These are phyloP conservation scores for Aspergillus melleus DNA, from an alignment of 2,329 filamentous ascomycete genomes.

Conservation along the genomic window DNA sequence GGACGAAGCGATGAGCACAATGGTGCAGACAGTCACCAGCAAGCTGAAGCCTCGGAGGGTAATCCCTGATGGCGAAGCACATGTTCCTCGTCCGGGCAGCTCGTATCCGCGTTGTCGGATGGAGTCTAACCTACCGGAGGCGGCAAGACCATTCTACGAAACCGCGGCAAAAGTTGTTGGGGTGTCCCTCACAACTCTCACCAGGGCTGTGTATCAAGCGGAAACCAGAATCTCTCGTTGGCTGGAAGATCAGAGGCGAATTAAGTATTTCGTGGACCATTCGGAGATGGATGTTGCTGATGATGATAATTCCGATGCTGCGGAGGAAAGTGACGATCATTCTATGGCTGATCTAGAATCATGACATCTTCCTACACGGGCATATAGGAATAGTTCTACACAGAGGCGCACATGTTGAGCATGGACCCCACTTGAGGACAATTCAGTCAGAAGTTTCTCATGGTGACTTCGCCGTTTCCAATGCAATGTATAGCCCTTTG, in stretches of 20 bases:
- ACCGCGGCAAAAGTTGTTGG: constrained; percentile 52
- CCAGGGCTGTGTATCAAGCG: constrained; percentile 51
- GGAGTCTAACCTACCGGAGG: constrained; percentile 48
- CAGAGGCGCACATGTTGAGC: not conserved
- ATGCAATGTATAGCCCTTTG: too few relatives aligned
- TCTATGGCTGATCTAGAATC: constrained; percentile 1
- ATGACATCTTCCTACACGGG: not conserved
- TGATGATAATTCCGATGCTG: constrained; percentile 18
- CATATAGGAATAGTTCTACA: not conserved
- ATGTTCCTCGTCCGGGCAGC: constrained; percentile 49
- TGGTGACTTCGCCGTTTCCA: too few relatives aligned
- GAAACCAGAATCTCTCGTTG: constrained; percentile 49
- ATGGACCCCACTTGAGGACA: not conserved
- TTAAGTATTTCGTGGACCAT: constrained; percentile 26
- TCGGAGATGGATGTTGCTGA: constrained; percentile 16
- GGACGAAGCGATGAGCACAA: constrained; percentile 33
- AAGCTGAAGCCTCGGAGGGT: constrained; percentile 40
- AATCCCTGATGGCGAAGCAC: constrained; percentile 37
- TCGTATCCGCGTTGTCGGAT: constrained; percentile 52
- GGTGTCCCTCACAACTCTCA: constrained; percentile 50
- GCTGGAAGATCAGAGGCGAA: constrained; percentile 36
- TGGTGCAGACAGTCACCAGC: constrained; percentile 46
- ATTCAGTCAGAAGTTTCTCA: too few relatives aligned
- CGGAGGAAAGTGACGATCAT: constrained; percentile 2
- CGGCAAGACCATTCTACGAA: constrained; percentile 52